Conservation (phyloP, 2,329 filamentous ascomycete species). For the Colletotrichum trifolii region DNA sequence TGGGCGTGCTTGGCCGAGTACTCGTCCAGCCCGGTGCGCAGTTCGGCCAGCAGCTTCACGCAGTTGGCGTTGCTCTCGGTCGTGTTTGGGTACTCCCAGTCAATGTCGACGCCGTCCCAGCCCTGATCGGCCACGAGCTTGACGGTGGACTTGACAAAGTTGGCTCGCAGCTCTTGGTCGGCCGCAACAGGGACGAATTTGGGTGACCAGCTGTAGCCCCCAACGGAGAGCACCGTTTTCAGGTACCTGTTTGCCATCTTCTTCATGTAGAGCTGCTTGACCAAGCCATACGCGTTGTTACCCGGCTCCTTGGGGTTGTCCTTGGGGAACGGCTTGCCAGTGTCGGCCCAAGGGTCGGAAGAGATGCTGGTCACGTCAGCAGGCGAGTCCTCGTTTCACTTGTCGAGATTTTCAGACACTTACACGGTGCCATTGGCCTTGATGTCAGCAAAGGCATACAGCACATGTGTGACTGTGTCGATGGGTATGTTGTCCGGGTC, state of each 20-base stretch:
- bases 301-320: constrained; percentile 46
- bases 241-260: constrained; percentile 83
- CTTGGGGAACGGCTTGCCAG: constrained; percentile 18
- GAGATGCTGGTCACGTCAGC: constrained; percentile 40
- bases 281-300: constrained; percentile 81
- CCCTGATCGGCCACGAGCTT: constrained; percentile 79
- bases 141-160: constrained; percentile 77
- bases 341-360: constrained; percentile 48
- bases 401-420: neutral
- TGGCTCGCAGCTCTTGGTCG: constrained; percentile 68
- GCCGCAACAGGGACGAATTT: constrained; percentile 78
- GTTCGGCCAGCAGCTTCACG: constrained; percentile 54
- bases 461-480: constrained; percentile 18
- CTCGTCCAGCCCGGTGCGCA: constrained; percentile 55
- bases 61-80: constrained; percentile 52
- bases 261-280: constrained; percentile 82
- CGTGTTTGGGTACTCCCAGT: constrained; percentile 52
- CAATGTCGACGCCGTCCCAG: constrained; percentile 61
- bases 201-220: constrained; percentile 85
- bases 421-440: constrained; percentile 29
- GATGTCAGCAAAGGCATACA: constrained; percentile 32
- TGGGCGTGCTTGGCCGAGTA: constrained; percentile 53
- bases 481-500: constrained; percentile 18
- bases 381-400: neutral
- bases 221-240: constrained; percentile 83